A percentile compares a stretch with the other conserved stretches of the same genome.
phyloP scores from a whole-genome alignment of 345 rosid genomes.

The Cardamine chenopodiifolia region DNA sequence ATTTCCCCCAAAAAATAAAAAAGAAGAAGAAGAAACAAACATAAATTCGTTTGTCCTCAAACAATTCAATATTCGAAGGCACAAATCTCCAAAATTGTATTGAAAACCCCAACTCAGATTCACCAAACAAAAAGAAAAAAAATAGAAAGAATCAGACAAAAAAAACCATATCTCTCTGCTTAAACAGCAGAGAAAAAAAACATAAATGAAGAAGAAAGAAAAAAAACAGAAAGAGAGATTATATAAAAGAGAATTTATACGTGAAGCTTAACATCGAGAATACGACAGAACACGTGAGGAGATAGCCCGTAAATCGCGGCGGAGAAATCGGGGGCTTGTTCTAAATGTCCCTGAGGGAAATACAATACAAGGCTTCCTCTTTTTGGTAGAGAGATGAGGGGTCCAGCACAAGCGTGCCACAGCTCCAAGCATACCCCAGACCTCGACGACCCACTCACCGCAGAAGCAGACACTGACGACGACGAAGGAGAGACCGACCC shows the following conservation, averaged over 20 bases:
- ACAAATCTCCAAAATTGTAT: conserved; percentile 37
- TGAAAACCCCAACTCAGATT: conserved; percentile 31
- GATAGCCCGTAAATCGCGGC: conserved; percentile 64
- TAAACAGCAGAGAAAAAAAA: background rate
- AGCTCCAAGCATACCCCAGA: conserved; percentile 86
- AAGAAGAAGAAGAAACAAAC: background rate
- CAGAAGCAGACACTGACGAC: conserved; percentile 56
- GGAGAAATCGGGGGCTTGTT: conserved; percentile 72
- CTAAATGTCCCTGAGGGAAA: conserved; percentile 95
- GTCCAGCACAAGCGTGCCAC: conserved; percentile 99
- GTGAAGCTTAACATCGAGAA: conserved; percentile 92
- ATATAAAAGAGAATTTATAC: conserved; percentile 40
- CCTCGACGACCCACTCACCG: conserved; percentile 37
- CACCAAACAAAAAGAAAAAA: background rate
- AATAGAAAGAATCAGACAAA: background rate
- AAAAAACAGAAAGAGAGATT: background rate
- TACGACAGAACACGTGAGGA: conserved; percentile 88
- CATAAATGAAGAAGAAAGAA: background rate
- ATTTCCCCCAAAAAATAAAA: background rate
- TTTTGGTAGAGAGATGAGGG: conserved; percentile 84
- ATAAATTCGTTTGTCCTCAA: conserved; percentile 23
- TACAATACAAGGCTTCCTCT: conserved; percentile 81
- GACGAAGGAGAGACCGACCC: conserved; percentile 67
- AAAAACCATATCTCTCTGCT: background rate
- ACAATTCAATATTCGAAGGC: conserved; percentile 14